Conservation (phyloP, 805 yeast genomes). For the Phaffomyces thermotolerans region DNA sequence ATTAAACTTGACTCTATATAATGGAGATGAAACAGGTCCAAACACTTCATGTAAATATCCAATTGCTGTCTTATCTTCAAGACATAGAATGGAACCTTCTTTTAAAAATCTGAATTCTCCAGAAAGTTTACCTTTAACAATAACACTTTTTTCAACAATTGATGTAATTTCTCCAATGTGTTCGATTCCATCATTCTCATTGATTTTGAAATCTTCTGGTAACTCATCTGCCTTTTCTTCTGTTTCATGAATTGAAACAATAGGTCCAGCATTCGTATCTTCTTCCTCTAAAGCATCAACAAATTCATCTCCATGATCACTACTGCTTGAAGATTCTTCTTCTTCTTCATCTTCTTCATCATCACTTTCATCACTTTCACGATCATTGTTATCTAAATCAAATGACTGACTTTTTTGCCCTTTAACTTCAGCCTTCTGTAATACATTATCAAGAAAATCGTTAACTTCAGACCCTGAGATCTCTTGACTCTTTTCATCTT, state of each 20-base stretch:
- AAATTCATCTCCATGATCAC: conserved; percentile 10
- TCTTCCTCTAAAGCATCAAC: conserved; percentile 13
- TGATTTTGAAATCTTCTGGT: conserved; percentile 59
- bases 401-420: background rate
- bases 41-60: conserved; percentile 85
- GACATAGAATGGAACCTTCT: conserved; percentile 74
- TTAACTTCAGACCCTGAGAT: too few relatives aligned
- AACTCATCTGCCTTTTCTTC: conserved; percentile 63
- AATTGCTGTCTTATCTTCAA: conserved; percentile 58
- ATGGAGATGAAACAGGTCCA: conserved; percentile 79
- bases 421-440: background rate
- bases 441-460: background rate
- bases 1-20: conserved; percentile 67
- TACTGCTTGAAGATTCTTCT: conserved; percentile 4
- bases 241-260: conserved; percentile 71
- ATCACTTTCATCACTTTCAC: conserved; percentile 10
- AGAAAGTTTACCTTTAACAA: conserved; percentile 64
- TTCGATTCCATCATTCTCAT: conserved; percentile 57
- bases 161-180: conserved; percentile 63
- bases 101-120: conserved; percentile 81
- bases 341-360: conserved; percentile 11
- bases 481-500: background rate
- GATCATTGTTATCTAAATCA: conserved; percentile 1
- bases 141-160: conserved; percentile 62
- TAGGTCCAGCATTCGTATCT: conserved; percentile 37